Base-by-base conservation (phyloP, 345 rosid genomes). In the Noccaea caerulescens region DNA sequence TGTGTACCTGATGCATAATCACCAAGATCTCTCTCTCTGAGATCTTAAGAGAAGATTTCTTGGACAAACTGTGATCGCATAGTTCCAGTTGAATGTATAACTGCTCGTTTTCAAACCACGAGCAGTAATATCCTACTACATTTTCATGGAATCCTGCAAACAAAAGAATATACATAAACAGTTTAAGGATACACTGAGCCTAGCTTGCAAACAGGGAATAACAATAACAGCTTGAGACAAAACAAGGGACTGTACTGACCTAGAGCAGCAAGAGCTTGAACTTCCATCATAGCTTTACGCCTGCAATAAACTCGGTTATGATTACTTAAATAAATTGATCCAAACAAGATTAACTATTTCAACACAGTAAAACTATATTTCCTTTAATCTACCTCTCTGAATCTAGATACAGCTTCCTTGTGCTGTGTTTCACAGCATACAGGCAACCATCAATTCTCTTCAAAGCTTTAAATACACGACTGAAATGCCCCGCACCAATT, bases 241-340 rank as follows among this genome's bases (percentile, higher is more conserved):
- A 61, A 41, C 16, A 41, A 38, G 8, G 66, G 39, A 58, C 45
- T 47, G 47, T 20, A 58, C 80, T 80, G 74, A 94, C 98, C 99
- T 79, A 88, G 71, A 71, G 98, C 98, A 37, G 97, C 99, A 83
- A 92, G 80, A 76, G 96, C 90, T 82, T 95, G 99, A 72, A 90
- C 99, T 88, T 95, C 99, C 97, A 95, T 88, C 76, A 92, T 84
- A 81, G 98, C 98, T 83, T 90, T 90, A 81, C 80, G 84, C 84
- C 99, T 92, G 83, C 76, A 76, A 76, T 74, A 56, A 32, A 32
- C 3, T 11, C 7, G 1, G 25, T 47, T 47, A 63, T 56, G 66
- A 41, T 54, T 55, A 20, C 42, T 14, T 60, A 13, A 43, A 44
- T 8, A 36, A 37, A 25, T 11, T 3, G 49, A 37, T 69, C 45